A percentile compares a stretch with the other conserved stretches of the same genome.
Evolutionary conservation across 2,329 filamentous ascomycete genomes (phyloP).

Genomic region (Aspergillus unguis): DNA sequence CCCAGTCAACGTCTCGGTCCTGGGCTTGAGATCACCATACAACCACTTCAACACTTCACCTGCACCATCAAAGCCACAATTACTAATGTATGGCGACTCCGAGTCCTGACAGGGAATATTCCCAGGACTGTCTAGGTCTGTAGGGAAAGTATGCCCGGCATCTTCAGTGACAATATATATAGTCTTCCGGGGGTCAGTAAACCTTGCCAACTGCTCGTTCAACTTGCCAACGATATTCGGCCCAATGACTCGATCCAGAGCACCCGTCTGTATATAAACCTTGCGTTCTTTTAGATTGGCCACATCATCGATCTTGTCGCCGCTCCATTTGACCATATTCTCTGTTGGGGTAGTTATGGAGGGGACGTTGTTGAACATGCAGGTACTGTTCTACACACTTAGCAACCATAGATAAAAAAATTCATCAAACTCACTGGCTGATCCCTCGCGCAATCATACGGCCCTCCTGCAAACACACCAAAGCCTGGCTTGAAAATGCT

Average conservation of each 20-base stretch:
- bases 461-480: conserved; percentile 19
- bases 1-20: background rate
- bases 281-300: conserved; percentile 13
- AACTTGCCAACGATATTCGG: conserved; percentile 14
- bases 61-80: conserved; percentile 20
- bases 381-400: conserved; percentile 9
- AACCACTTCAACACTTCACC: conserved; percentile 17
- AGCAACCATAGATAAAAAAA: background rate
- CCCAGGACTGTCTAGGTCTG: conserved; percentile 16
- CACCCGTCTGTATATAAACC: conserved; percentile 15
- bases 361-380: conserved; percentile 19
- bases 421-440: background rate
- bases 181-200: background rate
- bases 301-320: conserved; percentile 11
- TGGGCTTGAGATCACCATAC: conserved; percentile 12
- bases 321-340: conserved; percentile 20
- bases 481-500: conserved; percentile 15
- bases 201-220: background rate
- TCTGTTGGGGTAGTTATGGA: conserved; percentile 13
- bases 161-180: conserved; percentile 7
- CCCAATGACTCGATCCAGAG: conserved; percentile 14
- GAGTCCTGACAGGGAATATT: conserved; percentile 14
- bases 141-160: conserved; percentile 17
- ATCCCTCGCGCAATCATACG: conserved; percentile 17
- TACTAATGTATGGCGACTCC: conserved; percentile 15